Percentiles rank a stretch among this genome's conserved stretches.
Evolutionary conservation across 2,329 filamentous ascomycete species (phyloP).

Genomic region (Penicillium brevicompactum): DNA sequence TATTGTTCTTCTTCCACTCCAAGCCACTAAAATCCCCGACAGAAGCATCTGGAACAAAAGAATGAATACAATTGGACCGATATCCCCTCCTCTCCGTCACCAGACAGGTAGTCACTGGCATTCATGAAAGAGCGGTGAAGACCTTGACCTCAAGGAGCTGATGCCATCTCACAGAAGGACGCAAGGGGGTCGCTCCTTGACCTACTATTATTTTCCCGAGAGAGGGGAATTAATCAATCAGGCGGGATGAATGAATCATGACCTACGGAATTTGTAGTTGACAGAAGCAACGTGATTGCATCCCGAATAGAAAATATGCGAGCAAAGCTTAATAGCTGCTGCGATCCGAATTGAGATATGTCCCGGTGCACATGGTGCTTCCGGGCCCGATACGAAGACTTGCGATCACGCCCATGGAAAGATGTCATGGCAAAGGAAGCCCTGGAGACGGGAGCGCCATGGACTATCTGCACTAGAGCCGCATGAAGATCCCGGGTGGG

Average conservation of each 20-base stretch:
- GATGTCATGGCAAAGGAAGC: background rate
- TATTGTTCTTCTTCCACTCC: background rate
- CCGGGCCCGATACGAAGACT: background rate
- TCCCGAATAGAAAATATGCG: background rate
- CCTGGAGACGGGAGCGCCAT: background rate
- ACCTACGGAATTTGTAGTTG: background rate
- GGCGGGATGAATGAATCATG: background rate
- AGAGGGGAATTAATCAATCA: background rate
- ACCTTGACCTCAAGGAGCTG: conserved; percentile 7
- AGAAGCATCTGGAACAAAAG: background rate
- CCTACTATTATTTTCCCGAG: background rate
- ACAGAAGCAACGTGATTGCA: background rate
- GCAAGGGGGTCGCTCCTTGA: conserved; percentile 20
- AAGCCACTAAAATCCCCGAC: background rate
- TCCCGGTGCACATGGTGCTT: background rate
- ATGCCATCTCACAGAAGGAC: conserved; percentile 23
- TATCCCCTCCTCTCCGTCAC: background rate
- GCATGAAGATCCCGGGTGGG: conserved; percentile 4
- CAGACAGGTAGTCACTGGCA: background rate
- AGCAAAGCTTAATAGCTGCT: conserved; percentile 8
- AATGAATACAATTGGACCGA: background rate
- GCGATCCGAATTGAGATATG: conserved; percentile 3
- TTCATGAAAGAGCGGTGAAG: conserved; percentile 24
- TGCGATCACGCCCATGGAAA: background rate
- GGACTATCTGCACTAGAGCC: background rate